A percentile compares a stretch with the other conserved stretches of the same genome.
These are phyloP conservation scores for Saccharomycopsis sp. DNA, from an alignment of 805 yeast species.

Conservation along the genomic window DNA sequence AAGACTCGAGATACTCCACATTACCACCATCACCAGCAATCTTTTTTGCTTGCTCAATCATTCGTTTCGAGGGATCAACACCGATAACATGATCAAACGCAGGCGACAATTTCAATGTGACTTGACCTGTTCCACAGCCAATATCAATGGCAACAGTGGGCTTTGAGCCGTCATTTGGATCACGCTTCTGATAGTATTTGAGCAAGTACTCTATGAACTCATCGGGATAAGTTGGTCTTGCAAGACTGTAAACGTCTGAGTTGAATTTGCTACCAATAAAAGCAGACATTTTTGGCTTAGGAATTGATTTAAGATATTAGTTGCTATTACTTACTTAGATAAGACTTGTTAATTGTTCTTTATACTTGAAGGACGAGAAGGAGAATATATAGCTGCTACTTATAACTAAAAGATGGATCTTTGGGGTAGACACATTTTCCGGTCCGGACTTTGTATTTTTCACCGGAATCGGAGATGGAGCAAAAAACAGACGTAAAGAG, in stretches of 20 bases:
- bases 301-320: not conserved
- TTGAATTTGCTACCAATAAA: constrained; percentile 49
- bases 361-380: too few species aligned
- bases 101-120: constrained; percentile 44
- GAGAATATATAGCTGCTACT: too few species aligned
- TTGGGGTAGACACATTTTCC: too few species aligned
- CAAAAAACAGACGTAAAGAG: too few species aligned
- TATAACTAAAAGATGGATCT: too few species aligned
- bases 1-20: constrained; percentile 22
- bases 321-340: too few species aligned
- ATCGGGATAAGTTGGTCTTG: constrained; percentile 64
- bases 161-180: constrained; percentile 29
- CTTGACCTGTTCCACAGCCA: constrained; percentile 81
- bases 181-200: constrained; percentile 34
- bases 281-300: constrained; percentile 51
- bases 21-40: constrained; percentile 25
- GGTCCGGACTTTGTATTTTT: too few species aligned
- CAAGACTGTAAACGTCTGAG: constrained; percentile 38
- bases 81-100: constrained; percentile 51
- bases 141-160: constrained; percentile 48
- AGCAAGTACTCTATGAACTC: constrained; percentile 38
- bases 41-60: constrained; percentile 36
- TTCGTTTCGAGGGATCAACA: constrained; percentile 50
- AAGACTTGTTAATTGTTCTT: too few species aligned
- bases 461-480: too few species aligned